Percentiles rank a stretch among this genome's conserved stretches.
Conservation (phyloP, 768 basidiomycete species). For the Holtermannia corniformis region DNA sequence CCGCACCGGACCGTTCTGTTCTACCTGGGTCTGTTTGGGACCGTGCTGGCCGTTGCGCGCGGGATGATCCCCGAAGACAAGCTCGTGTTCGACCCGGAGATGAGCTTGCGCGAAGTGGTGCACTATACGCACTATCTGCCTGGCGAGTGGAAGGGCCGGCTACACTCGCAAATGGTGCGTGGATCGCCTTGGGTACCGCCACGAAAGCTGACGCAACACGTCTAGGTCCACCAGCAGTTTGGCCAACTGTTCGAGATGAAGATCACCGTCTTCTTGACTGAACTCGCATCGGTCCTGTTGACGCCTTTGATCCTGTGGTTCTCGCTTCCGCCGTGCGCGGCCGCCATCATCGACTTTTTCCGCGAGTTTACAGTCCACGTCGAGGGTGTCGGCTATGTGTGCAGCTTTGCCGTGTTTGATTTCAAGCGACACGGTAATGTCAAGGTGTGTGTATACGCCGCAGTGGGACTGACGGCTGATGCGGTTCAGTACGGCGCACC, state of each 20-base stretch:
- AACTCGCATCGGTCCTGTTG: constrained; percentile 78
- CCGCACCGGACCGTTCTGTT: constrained; percentile 86
- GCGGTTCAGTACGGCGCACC: constrained; percentile 93
- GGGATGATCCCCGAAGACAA: constrained; percentile 97
- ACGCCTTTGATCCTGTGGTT: constrained; percentile 93
- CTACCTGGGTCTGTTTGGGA: constrained; percentile 80
- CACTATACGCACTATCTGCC: constrained; percentile 95
- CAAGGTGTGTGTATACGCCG: constrained; percentile 45
- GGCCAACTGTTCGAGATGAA: constrained; percentile 92
- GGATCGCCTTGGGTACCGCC: background rate
- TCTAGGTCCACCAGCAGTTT: constrained; percentile 79
- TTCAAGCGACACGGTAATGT: constrained; percentile 90
- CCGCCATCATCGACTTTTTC: constrained; percentile 93
- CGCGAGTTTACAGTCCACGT: constrained; percentile 95
- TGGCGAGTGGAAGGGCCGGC: constrained; percentile 72
- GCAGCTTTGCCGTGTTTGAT: constrained; percentile 97
- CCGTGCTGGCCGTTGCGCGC: constrained; percentile 74
- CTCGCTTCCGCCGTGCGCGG: constrained; percentile 79
- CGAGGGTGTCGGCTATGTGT: constrained; percentile 91
- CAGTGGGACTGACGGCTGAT: background rate
- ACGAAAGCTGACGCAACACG: background rate
- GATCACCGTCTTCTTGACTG: constrained; percentile 72
- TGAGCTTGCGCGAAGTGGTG: constrained; percentile 84
- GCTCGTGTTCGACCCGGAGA: constrained; percentile 83
- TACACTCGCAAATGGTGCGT: constrained; percentile 77